A percentile compares a stretch with the other conserved stretches of the same genome.
phyloP scores from a whole-genome alignment of 306 rosid genomes.

The Begonia loranthoides region DNA sequence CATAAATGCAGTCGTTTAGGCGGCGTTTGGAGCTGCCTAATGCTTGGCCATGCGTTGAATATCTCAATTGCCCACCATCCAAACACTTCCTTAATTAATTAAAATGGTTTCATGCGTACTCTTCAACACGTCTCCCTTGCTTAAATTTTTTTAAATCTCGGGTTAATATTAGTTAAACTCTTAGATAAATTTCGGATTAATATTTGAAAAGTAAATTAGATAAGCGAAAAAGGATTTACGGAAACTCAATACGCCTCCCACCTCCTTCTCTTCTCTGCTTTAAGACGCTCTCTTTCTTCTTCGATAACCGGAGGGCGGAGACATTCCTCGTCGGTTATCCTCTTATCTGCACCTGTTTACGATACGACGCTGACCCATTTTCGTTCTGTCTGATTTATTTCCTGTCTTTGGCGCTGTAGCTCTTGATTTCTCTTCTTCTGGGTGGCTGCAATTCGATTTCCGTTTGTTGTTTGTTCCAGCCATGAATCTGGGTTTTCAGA shows the following conservation, averaged over 20 bases:
- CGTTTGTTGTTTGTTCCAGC: not conserved
- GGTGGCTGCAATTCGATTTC: not conserved
- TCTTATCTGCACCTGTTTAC: constrained; percentile 1
- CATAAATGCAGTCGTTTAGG: not conserved
- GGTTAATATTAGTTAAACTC: too few relatives aligned
- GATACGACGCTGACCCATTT: not conserved
- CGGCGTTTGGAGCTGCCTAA: constrained; percentile 1
- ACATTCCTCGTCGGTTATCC: constrained; percentile 8
- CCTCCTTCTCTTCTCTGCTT: not conserved
- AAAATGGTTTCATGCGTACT: too few relatives aligned
- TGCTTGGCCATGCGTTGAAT: too few relatives aligned
- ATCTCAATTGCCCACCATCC: too few relatives aligned
- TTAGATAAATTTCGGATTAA: too few relatives aligned
- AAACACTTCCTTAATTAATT: too few relatives aligned
- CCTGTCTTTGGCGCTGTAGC: not conserved
- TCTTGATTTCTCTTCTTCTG: constrained; percentile 3
- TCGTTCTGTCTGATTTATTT: constrained; percentile 1
- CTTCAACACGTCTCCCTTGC: not conserved
- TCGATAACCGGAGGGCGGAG: not conserved
- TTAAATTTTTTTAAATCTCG: not conserved
- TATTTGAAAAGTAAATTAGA: not conserved
- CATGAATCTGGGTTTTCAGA: constrained; percentile 6
- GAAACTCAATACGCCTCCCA: not conserved
- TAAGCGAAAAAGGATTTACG: not conserved
- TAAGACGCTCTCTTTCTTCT: not conserved